These are phyloP conservation scores for Dactylellina leptospora DNA, from an alignment of 2,329 filamentous ascomycete species.

Conservation along the genomic window DNA sequence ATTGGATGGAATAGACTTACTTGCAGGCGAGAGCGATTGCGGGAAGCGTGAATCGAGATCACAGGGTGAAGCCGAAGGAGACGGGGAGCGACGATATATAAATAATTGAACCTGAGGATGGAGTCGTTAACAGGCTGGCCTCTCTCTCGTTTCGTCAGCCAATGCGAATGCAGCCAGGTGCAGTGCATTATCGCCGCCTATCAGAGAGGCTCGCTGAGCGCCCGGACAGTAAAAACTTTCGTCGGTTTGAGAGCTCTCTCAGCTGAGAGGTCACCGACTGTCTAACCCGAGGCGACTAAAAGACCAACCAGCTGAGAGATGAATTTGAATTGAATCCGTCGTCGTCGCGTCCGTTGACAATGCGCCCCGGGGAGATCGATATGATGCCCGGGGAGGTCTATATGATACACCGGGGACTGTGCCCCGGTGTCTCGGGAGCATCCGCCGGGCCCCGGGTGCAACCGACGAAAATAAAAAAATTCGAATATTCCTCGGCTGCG, in stretches of 20 bases:
- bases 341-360: too few species aligned
- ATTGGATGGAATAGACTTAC: too few species aligned
- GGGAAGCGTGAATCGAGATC: constrained; percentile 11
- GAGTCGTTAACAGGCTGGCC: constrained; percentile 38
- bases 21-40: too few species aligned
- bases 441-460: constrained; percentile 6
- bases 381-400: background rate
- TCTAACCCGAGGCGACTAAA: too few species aligned
- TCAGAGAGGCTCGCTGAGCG: background rate
- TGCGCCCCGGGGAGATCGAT: too few species aligned
- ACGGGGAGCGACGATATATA: background rate
- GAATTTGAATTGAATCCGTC: too few species aligned
- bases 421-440: background rate
- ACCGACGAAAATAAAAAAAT: constrained; percentile 13
- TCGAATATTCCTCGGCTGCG: constrained; percentile 6
- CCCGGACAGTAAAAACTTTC: background rate
- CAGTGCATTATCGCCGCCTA: background rate
- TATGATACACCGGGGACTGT: background rate
- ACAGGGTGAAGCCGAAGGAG: background rate
- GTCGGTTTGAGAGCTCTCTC: background rate
- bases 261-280: too few species aligned
- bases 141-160: constrained; percentile 32
- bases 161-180: background rate
- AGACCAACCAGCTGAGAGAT: too few species aligned
- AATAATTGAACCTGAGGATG: background rate